Conservation (phyloP, 768 basidiomycete species). For the Myochromella boudieri region DNA sequence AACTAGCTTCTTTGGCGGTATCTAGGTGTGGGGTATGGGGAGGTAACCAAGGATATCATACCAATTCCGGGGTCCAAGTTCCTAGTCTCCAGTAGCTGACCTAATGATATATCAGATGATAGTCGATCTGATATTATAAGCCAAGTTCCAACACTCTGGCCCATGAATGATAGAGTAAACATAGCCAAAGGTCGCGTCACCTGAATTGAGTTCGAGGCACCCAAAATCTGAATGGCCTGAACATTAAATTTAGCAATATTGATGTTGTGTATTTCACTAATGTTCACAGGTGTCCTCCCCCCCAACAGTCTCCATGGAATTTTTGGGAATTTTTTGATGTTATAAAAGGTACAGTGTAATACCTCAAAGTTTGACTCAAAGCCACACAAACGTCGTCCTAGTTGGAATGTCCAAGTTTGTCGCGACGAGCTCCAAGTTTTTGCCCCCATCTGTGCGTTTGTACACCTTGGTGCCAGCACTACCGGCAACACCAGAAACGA, state of each 20-base stretch:
- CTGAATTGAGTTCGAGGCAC: not conserved
- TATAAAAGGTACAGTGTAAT: not conserved
- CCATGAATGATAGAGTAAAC: not conserved
- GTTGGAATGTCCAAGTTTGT: conserved; percentile 51
- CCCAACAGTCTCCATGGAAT: not conserved
- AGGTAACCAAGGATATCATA: too few relatives aligned
- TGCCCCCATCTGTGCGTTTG: conserved; percentile 49
- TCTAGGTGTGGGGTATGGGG: too few relatives aligned
- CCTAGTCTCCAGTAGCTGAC: too few relatives aligned
- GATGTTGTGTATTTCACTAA: too few relatives aligned
- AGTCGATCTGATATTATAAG: too few relatives aligned
- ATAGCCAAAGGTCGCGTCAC: not conserved
- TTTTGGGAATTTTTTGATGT: too few relatives aligned
- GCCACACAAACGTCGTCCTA: conserved; percentile 54
- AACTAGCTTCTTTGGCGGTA: too few relatives aligned
- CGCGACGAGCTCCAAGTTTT: conserved; percentile 48
- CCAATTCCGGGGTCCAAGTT: too few relatives aligned
- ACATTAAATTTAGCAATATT: not conserved
- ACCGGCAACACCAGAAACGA: conserved; percentile 53
- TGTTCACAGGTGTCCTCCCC: too few relatives aligned
- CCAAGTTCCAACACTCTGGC: not conserved
- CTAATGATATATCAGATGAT: too few relatives aligned
- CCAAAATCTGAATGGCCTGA: not conserved
- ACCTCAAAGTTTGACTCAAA: conserved; percentile 4
- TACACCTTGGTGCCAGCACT: conserved; percentile 54